Evolutionary conservation across 2,329 filamentous ascomycete species (phyloP).

Genomic region (Beauveria sp.): DNA sequence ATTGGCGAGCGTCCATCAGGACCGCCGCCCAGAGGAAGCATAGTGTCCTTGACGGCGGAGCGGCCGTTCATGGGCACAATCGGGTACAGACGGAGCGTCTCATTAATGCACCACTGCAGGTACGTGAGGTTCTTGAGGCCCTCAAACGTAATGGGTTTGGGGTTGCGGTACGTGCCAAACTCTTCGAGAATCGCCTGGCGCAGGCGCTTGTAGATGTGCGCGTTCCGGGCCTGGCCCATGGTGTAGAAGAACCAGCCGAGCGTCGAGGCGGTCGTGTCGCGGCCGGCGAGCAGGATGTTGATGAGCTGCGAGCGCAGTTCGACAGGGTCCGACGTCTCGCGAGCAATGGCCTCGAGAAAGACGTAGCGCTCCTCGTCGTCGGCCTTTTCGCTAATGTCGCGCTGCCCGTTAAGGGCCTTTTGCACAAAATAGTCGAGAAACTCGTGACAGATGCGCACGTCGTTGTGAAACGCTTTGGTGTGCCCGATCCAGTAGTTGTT

Average conservation of each 20-base stretch:
- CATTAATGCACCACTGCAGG: constrained; percentile 20
- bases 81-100: constrained; percentile 18
- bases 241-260: constrained; percentile 40
- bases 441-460: constrained; percentile 57
- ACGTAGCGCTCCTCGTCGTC: constrained; percentile 19
- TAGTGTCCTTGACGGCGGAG: constrained; percentile 31
- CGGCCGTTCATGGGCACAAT: constrained; percentile 19
- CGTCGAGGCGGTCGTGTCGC: constrained; percentile 47
- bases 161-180: constrained; percentile 40
- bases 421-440: constrained; percentile 66
- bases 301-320: constrained; percentile 25
- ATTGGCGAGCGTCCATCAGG: constrained; percentile 38
- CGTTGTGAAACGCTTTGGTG: constrained; percentile 52
- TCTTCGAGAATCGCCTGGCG: constrained; percentile 31
- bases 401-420: constrained; percentile 32
- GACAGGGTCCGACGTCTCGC: constrained; percentile 24
- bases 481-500: constrained; percentile 38
- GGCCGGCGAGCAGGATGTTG: constrained; percentile 39
- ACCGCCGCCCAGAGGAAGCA: constrained; percentile 44
- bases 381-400: constrained; percentile 17
- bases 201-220: constrained; percentile 33
- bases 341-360: constrained; percentile 24
- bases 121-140: constrained; percentile 18
- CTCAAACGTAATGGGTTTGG: constrained; percentile 20
- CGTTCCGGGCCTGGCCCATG: constrained; percentile 29